Conservation (phyloP, 257 asterid genomes). For the Lithospermum erythrorhizon region DNA sequence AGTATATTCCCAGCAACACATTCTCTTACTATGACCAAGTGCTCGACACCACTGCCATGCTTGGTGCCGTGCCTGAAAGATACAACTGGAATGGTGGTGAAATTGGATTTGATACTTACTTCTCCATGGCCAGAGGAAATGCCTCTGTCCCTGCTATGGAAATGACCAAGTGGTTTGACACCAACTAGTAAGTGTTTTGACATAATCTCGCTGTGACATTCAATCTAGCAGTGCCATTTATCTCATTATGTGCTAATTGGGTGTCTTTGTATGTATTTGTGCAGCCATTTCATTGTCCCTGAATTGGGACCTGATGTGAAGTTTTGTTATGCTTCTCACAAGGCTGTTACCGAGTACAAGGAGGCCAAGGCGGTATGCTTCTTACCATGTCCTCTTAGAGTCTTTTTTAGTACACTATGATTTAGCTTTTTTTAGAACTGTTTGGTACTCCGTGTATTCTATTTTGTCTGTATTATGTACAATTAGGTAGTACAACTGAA, state of each 20-base stretch:
- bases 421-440: no score
- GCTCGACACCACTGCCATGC: constrained; percentile 43
- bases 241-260: background rate
- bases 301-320: constrained; percentile 26
- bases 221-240: background rate
- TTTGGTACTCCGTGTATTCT: background rate
- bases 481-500: no score
- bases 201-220: background rate
- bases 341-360: constrained; percentile 22
- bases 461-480: no score
- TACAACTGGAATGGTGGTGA: constrained; percentile 45
- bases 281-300: constrained; percentile 36
- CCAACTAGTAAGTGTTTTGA: constrained; percentile 31
- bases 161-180: constrained; percentile 47
- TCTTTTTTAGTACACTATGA: no score
- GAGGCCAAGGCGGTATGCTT: constrained; percentile 24
- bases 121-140: constrained; percentile 52
- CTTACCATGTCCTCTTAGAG: background rate
- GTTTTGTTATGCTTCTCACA: constrained; percentile 25
- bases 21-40: constrained; percentile 46
- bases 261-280: background rate
- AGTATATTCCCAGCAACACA: constrained; percentile 50
- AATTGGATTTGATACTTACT: constrained; percentile 34
- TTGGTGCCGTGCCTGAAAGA: constrained; percentile 47
- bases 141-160: constrained; percentile 45